Conservation (phyloP, 768 basidiomycete genomes). For the Kondoa malvinella region DNA sequence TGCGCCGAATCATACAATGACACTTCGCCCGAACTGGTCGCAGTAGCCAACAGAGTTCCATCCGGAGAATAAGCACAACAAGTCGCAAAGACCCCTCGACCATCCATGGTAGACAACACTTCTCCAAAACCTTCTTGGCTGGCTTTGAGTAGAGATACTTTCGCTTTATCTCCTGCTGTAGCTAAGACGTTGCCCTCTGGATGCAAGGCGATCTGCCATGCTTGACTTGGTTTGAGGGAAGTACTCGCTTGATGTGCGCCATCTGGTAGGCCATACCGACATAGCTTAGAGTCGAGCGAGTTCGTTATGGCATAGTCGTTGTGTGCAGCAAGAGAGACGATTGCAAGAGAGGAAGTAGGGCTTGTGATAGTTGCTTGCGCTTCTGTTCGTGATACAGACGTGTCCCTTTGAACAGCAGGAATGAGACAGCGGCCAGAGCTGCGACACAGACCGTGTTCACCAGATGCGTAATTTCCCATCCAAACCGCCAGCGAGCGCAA, state of each 20-base stretch:
- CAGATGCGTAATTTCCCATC: not conserved
- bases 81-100: slow-evolving; percentile 17
- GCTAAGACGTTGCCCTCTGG: slow-evolving; percentile 10
- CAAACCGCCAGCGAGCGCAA: not conserved
- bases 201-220: slow-evolving; percentile 21
- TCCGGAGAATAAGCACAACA: not conserved
- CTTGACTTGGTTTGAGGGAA: not conserved
- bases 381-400: not conserved
- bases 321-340: not conserved
- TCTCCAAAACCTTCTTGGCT: slow-evolving; percentile 19
- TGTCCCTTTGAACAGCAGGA: too few species aligned
- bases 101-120: slow-evolving; percentile 13
- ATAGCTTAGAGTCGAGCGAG: not conserved
- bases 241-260: not conserved
- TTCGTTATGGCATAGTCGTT: not conserved
- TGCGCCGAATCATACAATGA: not conserved
- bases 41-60: too few species aligned
- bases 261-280: not conserved
- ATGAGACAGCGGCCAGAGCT: too few species aligned
- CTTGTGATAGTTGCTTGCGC: not conserved
- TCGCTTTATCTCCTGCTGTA: slow-evolving; percentile 13
- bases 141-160: slow-evolving; percentile 15
- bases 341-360: not conserved
- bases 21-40: slow-evolving; percentile 13
- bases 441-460: too few species aligned